A percentile compares a stretch with the other conserved stretches of the same genome.
Evolutionary conservation across 176 grass and related monocot species (phyloP).

Genomic region (Eleusine indica): DNA sequence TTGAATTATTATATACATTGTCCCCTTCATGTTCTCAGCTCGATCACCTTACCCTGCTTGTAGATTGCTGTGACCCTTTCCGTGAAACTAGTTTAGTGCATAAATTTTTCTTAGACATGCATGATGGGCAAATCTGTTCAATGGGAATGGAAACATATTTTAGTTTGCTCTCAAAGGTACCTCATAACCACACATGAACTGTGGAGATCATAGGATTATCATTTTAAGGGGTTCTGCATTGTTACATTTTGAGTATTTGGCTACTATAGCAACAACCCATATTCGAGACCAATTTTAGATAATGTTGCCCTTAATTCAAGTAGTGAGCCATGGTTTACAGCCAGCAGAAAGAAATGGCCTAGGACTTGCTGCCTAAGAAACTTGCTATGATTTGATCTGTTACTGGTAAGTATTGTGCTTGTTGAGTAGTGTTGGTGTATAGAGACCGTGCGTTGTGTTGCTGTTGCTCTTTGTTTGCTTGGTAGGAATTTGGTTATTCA

Average conservation of each 20-base stretch:
- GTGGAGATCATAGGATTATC: not conserved
- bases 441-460: not conserved
- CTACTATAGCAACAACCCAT: not conserved
- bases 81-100: not conserved
- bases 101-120: not conserved
- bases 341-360: not conserved
- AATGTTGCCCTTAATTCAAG: not conserved
- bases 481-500: not conserved
- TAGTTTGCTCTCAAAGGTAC: not conserved
- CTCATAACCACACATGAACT: not conserved
- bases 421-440: not conserved
- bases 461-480: constrained; percentile 1
- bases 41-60: not conserved
- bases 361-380: not conserved
- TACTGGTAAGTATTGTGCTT: not conserved
- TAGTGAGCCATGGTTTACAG: not conserved
- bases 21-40: not conserved
- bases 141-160: not conserved
- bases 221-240: not conserved
- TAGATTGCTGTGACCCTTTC: not conserved
- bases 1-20: not conserved
- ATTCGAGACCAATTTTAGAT: not conserved
- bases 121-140: not conserved
- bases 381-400: not conserved
- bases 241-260: not conserved